phyloP scores from a whole-genome alignment of 2,329 filamentous ascomycete genomes.

The Talaromyces funiculosus region DNA sequence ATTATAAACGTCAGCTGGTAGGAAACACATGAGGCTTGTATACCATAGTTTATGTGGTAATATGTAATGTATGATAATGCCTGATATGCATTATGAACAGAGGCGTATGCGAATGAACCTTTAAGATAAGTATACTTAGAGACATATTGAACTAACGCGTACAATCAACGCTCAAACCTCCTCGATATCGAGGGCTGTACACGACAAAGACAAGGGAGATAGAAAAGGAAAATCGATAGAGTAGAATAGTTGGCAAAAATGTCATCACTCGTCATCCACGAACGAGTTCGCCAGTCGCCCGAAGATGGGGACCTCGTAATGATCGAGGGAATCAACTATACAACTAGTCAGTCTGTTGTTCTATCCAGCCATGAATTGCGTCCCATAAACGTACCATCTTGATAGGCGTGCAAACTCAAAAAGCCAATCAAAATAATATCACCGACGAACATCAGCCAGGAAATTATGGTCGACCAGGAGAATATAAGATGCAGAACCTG shows the following conservation, averaged over 20 bases:
- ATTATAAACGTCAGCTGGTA: no score
- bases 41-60: not conserved
- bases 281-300: constrained; percentile 81
- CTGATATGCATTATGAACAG: not conserved
- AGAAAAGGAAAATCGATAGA: not conserved
- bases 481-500: constrained; percentile 79
- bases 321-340: constrained; percentile 55
- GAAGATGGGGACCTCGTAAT: constrained; percentile 84
- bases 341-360: not conserved
- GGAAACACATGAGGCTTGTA: no score
- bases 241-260: not conserved
- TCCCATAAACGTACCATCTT: constrained; percentile 58
- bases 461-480: constrained; percentile 75
- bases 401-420: constrained; percentile 72
- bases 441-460: constrained; percentile 72
- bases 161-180: not conserved
- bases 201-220: not conserved
- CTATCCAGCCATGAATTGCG: not conserved
- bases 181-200: not conserved
- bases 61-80: not conserved
- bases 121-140: not conserved
- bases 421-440: constrained; percentile 73
- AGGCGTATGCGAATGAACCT: not conserved
- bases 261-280: constrained; percentile 70
- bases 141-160: not conserved